phyloP scores from a whole-genome alignment of 1,139 yeast genomes.

The Hemisphaericaspora lyxosophila region DNA sequence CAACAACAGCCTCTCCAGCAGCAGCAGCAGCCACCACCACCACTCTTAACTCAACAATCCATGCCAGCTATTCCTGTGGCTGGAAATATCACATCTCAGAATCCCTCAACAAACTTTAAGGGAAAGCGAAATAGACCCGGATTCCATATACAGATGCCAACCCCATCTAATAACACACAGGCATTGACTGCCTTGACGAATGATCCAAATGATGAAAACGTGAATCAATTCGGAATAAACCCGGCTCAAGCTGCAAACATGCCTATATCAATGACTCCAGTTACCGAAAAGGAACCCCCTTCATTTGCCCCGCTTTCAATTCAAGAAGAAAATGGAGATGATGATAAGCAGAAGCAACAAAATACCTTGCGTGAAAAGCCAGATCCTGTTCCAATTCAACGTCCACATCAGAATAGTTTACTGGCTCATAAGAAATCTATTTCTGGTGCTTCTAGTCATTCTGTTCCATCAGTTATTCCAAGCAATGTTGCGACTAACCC shows the following conservation, averaged over 20 bases:
- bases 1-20: conserved; percentile 10
- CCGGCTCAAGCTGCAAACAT: conserved; percentile 49
- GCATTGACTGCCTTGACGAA: conserved; percentile 39
- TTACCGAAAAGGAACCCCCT: conserved; percentile 53
- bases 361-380: not conserved
- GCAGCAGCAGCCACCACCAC: no score
- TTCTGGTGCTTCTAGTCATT: conserved; percentile 4
- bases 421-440: conserved; percentile 15
- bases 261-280: conserved; percentile 75
- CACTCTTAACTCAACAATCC: conserved; percentile 13
- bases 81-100: conserved; percentile 5
- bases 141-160: conserved; percentile 50
- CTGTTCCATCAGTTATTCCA: conserved; percentile 10
- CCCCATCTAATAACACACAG: conserved; percentile 38
- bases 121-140: conserved; percentile 35
- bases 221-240: conserved; percentile 67
- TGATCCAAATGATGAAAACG: conserved; percentile 33
- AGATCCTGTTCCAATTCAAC: conserved; percentile 2
- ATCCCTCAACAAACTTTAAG: conserved; percentile 7
- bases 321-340: conserved; percentile 13
- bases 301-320: conserved; percentile 13
- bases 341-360: conserved; percentile 8
- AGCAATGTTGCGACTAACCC: conserved; percentile 11
- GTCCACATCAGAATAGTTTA: conserved; percentile 14
- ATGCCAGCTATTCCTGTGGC: conserved; percentile 15